phyloP scores from a whole-genome alignment of 768 basidiomycete species.

The Amanita molliuscula region DNA sequence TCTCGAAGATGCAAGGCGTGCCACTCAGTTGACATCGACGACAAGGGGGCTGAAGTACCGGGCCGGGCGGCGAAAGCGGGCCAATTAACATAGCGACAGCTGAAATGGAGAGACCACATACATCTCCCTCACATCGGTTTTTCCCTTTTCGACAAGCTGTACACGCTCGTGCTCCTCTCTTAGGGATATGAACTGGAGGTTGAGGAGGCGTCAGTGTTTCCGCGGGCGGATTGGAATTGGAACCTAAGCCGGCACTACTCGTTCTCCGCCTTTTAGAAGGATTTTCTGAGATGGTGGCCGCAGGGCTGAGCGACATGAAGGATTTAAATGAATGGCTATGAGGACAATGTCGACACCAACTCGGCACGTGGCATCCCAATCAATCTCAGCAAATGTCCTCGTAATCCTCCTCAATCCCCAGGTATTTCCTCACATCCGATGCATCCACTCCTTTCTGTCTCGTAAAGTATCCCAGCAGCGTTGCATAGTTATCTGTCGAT shows the following conservation, averaged over 20 bases:
- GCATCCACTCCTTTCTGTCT: conserved; percentile 46
- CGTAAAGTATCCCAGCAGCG: conserved; percentile 55
- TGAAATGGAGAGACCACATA: conserved; percentile 29
- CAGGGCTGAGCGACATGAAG: conserved; percentile 59
- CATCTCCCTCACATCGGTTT: conserved; percentile 91
- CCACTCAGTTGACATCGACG: conserved; percentile 81
- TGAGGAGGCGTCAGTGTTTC: conserved; percentile 19
- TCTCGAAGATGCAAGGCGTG: conserved; percentile 78
- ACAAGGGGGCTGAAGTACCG: conserved; percentile 70
- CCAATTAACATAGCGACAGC: conserved; percentile 45
- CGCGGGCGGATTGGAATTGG: conserved; percentile 27
- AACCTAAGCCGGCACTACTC: conserved; percentile 19
- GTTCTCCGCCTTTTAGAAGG: conserved; percentile 52
- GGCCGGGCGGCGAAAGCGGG: conserved; percentile 66
- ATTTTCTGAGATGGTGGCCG: conserved; percentile 43
- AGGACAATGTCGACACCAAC: background rate
- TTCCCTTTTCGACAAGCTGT: conserved; percentile 87
- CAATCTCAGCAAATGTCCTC: conserved; percentile 51
- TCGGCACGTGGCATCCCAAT: background rate
- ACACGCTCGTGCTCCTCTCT: conserved; percentile 84
- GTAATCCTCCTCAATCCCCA: conserved; percentile 64
- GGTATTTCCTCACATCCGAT: conserved; percentile 54
- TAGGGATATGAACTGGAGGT: conserved; percentile 59
- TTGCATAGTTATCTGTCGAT: conserved; percentile 55
- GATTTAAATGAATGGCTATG: background rate